Base-by-base conservation (phyloP, 1,139 yeast species). In the Sugiyamaella sp. region DNA sequence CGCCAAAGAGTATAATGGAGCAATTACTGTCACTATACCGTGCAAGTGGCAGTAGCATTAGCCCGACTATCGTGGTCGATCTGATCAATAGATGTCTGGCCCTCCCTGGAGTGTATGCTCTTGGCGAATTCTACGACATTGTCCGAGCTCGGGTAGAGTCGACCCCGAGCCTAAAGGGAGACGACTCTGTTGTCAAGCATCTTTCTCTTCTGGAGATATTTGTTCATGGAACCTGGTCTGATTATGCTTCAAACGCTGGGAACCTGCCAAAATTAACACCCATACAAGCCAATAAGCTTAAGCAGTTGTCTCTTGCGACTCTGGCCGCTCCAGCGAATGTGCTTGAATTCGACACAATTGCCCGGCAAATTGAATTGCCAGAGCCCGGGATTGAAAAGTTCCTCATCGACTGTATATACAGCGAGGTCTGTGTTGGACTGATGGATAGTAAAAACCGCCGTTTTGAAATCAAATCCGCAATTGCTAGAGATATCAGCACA, bases 321-420 rank as follows among this genome's bases (percentile, higher is more conserved):
- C 52, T 62, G 16, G 63, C 60, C 14, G 54, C 60, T 2, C 22
- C 47, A 4, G 38, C 51, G 17, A 55, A 56, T 21, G 46, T 49
- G 14, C 47, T 62, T n/a, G 49, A 51, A 22, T 62, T 59, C 46
- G 20, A 25, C 21, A 54, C 50, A 2, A 55, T 60, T 24, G 53
- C 52, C 25, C 45, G 42, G 1, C 45, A 52, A 3, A 41, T 60
- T 10, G 59, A 56, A 22, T 43, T 57, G 25, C 51, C 51, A 2
- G 32, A 42, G 16, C n/a, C 40, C n/a, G 53, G 49, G 20, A 57
- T 67, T 6, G 71, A 66, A 54, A 54, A 55, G 24, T 53, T 61
- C 21, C 58, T 66, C 10, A 55, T 67, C 27, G 60, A 60, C 10
- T 61, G 66, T 12, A 57, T 67, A 3, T 62, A 62, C 39, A 57